Base-by-base conservation (phyloP, 176 grass and related monocot genomes). In the Secale cereale region DNA sequence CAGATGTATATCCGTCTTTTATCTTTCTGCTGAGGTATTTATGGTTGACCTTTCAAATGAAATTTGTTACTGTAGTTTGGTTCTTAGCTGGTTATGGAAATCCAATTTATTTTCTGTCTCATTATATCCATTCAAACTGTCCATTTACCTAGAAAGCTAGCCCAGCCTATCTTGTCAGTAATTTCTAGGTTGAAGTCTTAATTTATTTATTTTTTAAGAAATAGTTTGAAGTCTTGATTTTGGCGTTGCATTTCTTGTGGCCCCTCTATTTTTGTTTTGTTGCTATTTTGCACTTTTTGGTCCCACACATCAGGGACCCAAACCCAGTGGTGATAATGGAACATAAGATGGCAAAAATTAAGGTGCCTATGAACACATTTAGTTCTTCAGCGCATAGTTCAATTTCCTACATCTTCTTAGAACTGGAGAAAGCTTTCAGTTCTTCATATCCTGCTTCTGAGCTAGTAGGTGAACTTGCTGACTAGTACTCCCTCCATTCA, bases 1-100 rank as follows among this genome's bases (percentile, higher is more conserved):
- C n/a, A n/a, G n/a, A n/a, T n/a, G n/a, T n/a, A n/a, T n/a, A n/a
- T n/a, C n/a, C n/a, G n/a, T n/a, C 7, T 36, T 39, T 33, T 65
- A 30, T 45, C 43, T 9, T 37, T 59, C 7, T 83, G 66, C 62
- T 17, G 26, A 50, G 33, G 56, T 40, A 60, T 13, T 67, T 75
- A 30, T 83, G 33, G 32, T 66, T 86, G 13, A 73, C 40, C 30
- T 33, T 90, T 26, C 20, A 52, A 22, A 75, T 57, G 59, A 86
- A 65, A 22, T 65, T 81, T 41, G 6, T 31, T 65, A 41, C 40
- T 41, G 40, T 41, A 8, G 68, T 56, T 33, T 81, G n/a, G 4
- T 41, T 75, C 46, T 29, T 45, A 3, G 75, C 15, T 59, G n/a
- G 10, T 26, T 76, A 45, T 62, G 74, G 43, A 67, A 81, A 74